phyloP scores from a whole-genome alignment of 2,329 filamentous ascomycete genomes.

The Blastomyces parvus region DNA sequence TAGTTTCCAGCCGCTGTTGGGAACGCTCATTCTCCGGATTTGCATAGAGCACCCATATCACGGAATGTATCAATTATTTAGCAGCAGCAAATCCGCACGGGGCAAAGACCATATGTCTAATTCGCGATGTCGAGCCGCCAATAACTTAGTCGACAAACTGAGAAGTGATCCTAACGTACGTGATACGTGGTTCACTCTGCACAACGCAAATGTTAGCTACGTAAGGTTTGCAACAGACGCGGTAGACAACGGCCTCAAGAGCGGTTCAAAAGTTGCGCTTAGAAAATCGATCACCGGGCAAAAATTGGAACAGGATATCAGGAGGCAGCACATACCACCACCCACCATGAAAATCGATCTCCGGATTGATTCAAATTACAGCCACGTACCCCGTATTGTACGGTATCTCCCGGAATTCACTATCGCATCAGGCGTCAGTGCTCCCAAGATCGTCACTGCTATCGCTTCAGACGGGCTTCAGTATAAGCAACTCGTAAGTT shows the following conservation, averaged over 20 bases:
- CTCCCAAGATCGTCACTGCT: conserved; percentile 84
- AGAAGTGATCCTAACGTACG: conserved; percentile 42
- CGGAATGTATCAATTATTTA: conserved; percentile 94
- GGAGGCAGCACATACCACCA: conserved; percentile 65
- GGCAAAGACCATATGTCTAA: conserved; percentile 63
- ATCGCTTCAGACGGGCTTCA: conserved; percentile 64
- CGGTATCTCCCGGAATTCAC: conserved; percentile 66
- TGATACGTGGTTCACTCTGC: conserved; percentile 60
- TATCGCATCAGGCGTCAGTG: conserved; percentile 82
- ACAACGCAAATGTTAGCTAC: conserved; percentile 61
- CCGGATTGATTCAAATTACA: conserved; percentile 64
- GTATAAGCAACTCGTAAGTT: conserved; percentile 70
- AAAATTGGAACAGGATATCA: conserved; percentile 53
- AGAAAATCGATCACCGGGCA: conserved; percentile 55
- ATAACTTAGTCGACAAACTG: conserved; percentile 55
- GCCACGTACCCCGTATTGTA: conserved; percentile 60
- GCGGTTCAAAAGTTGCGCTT: conserved; percentile 53
- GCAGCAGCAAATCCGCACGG: conserved; percentile 58
- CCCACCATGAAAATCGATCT: conserved; percentile 81
- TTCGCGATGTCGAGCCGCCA: conserved; percentile 65
- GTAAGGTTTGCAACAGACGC: conserved; percentile 40
- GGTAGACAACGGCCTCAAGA: conserved; percentile 54
- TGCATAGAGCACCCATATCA: conserved; percentile 92
- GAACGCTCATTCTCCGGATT: conserved; percentile 66
- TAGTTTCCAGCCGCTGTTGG: conserved; percentile 67